Percentiles rank a stretch among this genome's conserved stretches.
These are phyloP conservation scores for Macrotyloma uniflorum DNA, from an alignment of 306 rosid genomes.

Conservation along the genomic window DNA sequence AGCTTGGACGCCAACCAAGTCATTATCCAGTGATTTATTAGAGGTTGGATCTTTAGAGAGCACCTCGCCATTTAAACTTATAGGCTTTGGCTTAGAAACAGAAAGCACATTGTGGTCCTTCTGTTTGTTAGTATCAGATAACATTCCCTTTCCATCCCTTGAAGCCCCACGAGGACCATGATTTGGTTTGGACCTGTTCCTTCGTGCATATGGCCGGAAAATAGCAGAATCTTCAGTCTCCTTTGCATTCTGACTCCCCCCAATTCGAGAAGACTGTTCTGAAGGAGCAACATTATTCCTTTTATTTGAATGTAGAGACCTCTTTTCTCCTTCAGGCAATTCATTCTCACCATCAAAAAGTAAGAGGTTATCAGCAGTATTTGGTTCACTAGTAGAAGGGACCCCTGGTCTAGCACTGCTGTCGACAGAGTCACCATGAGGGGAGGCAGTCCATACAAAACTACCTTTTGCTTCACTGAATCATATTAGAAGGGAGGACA, in stretches of 20 bases:
- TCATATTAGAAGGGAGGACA: conserved; percentile 28
- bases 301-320: conserved; percentile 59
- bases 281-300: conserved; percentile 70
- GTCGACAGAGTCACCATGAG: conserved; percentile 98
- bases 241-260: conserved; percentile 78
- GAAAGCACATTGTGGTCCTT: conserved; percentile 63
- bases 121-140: conserved; percentile 57
- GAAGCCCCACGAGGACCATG: conserved; percentile 75
- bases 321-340: conserved; percentile 68
- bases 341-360: conserved; percentile 83
- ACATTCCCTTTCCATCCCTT: conserved; percentile 63
- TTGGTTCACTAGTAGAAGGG: conserved; percentile 81
- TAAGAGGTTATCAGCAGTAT: conserved; percentile 93
- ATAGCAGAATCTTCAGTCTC: conserved; percentile 94
- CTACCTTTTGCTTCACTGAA: conserved; percentile 98
- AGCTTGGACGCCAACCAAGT: conserved; percentile 52
- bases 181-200: conserved; percentile 87
- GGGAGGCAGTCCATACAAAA: conserved; percentile 95
- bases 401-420: conserved; percentile 94
- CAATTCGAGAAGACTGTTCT: conserved; percentile 90
- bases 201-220: conserved; percentile 94
- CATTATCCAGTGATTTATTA: conserved; percentile 55
- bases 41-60: conserved; percentile 47
- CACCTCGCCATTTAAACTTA: conserved; percentile 66
- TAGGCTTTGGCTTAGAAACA: conserved; percentile 65